Base-by-base conservation (phyloP, 352 stramenopile genomes). In the Pythium dissimile region DNA sequence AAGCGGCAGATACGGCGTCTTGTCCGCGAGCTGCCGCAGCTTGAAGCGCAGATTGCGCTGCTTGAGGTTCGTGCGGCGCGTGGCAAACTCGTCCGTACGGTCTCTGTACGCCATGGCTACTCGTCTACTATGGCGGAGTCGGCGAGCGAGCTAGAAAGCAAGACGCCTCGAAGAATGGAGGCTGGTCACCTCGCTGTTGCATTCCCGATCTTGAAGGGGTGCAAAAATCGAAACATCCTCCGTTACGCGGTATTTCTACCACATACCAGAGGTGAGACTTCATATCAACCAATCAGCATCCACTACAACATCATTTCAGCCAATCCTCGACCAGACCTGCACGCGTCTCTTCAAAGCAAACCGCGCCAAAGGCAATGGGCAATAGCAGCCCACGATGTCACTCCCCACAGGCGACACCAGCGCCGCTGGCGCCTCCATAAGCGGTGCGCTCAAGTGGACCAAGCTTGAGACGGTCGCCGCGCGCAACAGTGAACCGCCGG, bases 401-500 rank as follows among this genome's bases (percentile, higher is more conserved):
- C 13, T 38, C 21, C 15, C 39, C 34, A 35, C 26, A 41, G 31
- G 47, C 44, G 44, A 27, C 27, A 18, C 46, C 46, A 30, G 16
- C 10, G 7, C 18, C 13, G 18, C 41, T 12, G 30, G 32, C 10
- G 26, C 30, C 12, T 6, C 18, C 52, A 51, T 1, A 37, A 24
- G 56, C 18, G 66, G 72, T 16, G 56, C 58, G 9, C 62, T 90
- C 39, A 75, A 71, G 35, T 90, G 80, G 80, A 76, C 66, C 44
- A 80, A 70, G 55, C 58, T 88, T 21, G 78, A 88, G 23, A 58
- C 72, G 9, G 32, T 73, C 9, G 61, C 74, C 3, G 63, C 70
- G 23, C 75, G 93, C 60, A 88, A 86, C 43, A 91, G 89, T 44
- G 90, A 98, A 56, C 44, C 75, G 16, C 95, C 95, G 8, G 81